Conservation (phyloP, 2,329 filamentous ascomycete genomes). For the Claviceps sp. region DNA sequence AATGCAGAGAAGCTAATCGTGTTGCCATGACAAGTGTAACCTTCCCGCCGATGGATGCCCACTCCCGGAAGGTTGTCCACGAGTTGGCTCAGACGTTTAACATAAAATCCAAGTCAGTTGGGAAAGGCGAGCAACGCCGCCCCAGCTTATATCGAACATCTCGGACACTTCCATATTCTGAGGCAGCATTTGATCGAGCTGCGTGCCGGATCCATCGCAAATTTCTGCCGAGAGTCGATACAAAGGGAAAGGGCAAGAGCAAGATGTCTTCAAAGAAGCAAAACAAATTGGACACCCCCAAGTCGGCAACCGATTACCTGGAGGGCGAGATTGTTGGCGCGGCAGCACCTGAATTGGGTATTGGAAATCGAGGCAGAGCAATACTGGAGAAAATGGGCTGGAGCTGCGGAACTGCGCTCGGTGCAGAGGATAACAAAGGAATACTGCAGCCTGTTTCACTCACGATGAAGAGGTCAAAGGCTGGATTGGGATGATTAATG, state of each 20-base stretch:
- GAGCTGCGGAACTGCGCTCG: slow-evolving; percentile 74
- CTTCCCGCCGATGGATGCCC: slow-evolving; percentile 74
- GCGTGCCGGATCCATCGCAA: slow-evolving; percentile 34
- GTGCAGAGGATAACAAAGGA: slow-evolving; percentile 71
- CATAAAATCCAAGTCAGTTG: slow-evolving; percentile 73
- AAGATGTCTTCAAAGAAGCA: slow-evolving; percentile 21
- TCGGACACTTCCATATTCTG: slow-evolving; percentile 48
- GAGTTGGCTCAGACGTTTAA: slow-evolving; percentile 61
- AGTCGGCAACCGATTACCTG: slow-evolving; percentile 37
- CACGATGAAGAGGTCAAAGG: slow-evolving; percentile 74
- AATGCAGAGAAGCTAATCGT: background rate
- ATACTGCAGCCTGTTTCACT: slow-evolving; percentile 78
- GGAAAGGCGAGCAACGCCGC: slow-evolving; percentile 58
- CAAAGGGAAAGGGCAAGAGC: slow-evolving; percentile 14
- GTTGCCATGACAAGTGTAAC: slow-evolving; percentile 27
- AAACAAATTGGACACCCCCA: slow-evolving; percentile 10
- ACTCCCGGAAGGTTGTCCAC: slow-evolving; percentile 66
- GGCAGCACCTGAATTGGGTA: slow-evolving; percentile 69
- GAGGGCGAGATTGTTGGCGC: slow-evolving; percentile 85
- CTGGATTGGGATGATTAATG: slow-evolving; percentile 55
- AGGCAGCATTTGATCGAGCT: slow-evolving; percentile 37
- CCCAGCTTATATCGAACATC: slow-evolving; percentile 65
- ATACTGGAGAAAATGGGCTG: slow-evolving; percentile 98
- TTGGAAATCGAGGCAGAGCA: slow-evolving; percentile 68
- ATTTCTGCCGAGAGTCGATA: slow-evolving; percentile 42